phyloP scores from a whole-genome alignment of 2,329 filamentous ascomycete genomes.

The Nannizziopsis arthrosporioides region DNA sequence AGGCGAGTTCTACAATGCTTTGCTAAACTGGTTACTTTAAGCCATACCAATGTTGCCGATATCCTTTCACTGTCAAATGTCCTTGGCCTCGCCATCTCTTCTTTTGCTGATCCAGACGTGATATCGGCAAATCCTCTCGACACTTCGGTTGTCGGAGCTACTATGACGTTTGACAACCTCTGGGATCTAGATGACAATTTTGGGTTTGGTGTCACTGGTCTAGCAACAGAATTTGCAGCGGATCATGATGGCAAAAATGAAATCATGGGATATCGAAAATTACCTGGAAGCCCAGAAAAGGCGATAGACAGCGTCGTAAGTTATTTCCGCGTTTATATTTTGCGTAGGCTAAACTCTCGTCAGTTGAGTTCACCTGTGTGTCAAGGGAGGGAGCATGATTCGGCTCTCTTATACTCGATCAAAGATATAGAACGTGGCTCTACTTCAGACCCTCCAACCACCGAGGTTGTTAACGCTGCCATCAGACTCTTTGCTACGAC shows the following conservation, averaged over 20 bases:
- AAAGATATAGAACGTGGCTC: slow-evolving; percentile 35
- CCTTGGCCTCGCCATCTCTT: slow-evolving; percentile 74
- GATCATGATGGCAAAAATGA: slow-evolving; percentile 46
- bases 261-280: slow-evolving; percentile 32
- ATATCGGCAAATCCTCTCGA: slow-evolving; percentile 64
- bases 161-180: slow-evolving; percentile 79
- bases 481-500: slow-evolving; percentile 88
- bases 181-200: slow-evolving; percentile 95
- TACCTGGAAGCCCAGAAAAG: slow-evolving; percentile 29
- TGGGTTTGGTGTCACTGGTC: slow-evolving; percentile 81
- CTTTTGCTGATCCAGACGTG: slow-evolving; percentile 82
- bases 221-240: slow-evolving; percentile 69
- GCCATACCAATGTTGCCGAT: slow-evolving; percentile 73
- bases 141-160: slow-evolving; percentile 79
- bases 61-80: slow-evolving; percentile 82
- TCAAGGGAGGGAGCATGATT: slow-evolving; percentile 78
- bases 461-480: slow-evolving; percentile 87
- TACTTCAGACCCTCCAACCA: slow-evolving; percentile 68
- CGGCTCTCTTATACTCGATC: slow-evolving; percentile 60
- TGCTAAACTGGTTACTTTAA: slow-evolving; percentile 77
- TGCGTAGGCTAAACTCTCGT: neutral
- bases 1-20: slow-evolving; percentile 91
- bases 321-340: slow-evolving; percentile 7
- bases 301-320: slow-evolving; percentile 34
- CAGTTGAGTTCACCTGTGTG: slow-evolving; percentile 54